These are phyloP conservation scores for Scutellospora calospora DNA, from an alignment of 371 early-diverging fungal species.

Conservation along the genomic window DNA sequence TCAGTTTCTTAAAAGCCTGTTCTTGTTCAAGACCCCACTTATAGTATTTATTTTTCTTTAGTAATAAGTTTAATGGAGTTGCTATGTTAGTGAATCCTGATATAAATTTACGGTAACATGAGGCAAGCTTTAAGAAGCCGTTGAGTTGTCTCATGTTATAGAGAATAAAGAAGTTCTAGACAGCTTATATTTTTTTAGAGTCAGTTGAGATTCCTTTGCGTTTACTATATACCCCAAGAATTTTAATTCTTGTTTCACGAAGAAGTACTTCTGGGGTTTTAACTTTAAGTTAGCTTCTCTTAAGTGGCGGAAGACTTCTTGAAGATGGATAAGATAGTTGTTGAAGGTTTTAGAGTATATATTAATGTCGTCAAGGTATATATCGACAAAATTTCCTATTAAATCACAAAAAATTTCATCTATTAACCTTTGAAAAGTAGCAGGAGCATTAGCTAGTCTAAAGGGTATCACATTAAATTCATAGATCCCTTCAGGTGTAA, in stretches of 20 bases:
- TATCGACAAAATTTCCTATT: slow-evolving; percentile 30
- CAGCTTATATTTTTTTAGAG: too few relatives aligned
- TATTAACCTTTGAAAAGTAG: slow-evolving; percentile 50
- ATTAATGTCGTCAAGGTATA: neutral
- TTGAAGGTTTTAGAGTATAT: neutral
- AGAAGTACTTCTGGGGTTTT: slow-evolving; percentile 30
- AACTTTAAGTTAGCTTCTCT: neutral
- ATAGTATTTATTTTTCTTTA: slow-evolving; percentile 31
- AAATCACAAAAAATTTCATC: slow-evolving; percentile 50
- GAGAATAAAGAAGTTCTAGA: too few relatives aligned
- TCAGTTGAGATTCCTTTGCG: slow-evolving; percentile 39
- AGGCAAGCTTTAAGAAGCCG: too few relatives aligned
- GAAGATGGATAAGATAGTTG: slow-evolving; percentile 13
- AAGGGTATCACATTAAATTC: slow-evolving; percentile 10
- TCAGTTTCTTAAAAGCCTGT: slow-evolving; percentile 48
- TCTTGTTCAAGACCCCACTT: slow-evolving; percentile 46
- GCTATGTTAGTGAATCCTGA: too few relatives aligned
- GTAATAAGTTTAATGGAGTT: too few relatives aligned
- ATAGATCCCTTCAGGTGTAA: neutral
- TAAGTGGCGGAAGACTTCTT: slow-evolving; percentile 11
- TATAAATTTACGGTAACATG: slow-evolving; percentile 5
- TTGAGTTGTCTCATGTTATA: too few relatives aligned
- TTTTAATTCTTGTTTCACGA: neutral
- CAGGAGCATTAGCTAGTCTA: too few relatives aligned
- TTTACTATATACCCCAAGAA: slow-evolving; percentile 35